Evolutionary conservation across 164 flowering plant species (phyloP), one percentile per base, ranked within the genome.

Genomic region (Santalum album): DNA sequence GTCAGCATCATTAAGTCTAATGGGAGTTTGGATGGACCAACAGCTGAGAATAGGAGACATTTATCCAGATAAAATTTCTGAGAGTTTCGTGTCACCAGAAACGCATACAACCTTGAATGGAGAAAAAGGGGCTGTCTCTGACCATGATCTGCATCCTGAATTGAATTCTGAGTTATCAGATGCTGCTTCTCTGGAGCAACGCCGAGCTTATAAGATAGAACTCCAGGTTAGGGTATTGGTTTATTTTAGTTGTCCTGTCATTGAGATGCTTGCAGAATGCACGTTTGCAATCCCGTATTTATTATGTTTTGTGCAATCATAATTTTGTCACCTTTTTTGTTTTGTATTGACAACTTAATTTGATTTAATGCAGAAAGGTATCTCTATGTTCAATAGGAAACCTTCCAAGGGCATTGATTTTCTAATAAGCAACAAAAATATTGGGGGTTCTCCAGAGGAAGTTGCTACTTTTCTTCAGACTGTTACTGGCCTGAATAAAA

Each of bases 21-120:
- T 90, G 96, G 97, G 96, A 61, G 26, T 62, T 53, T 94, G 97
- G 97, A 90, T 94, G 99, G 92, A 90, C 74, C 95, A 85, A 50
- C 97, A 94, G 58, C 57, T 90, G 59, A 79, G 72, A 55, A 58
- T 78, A 47, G 86, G 67, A 15, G 89, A 87, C 23, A 55, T 57
- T 3, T 56, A 63, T 71, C 60, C 62, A 29, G 61, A 82, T 25
- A 82, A 72, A 62, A 61, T 59, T 54, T 60, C 69, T 57, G 90
- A 90, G 29, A 69, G 46, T 72, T 86, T 78, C 51, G 53, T 51
- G 53, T 67, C 79, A 48, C 20, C 56, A 5, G 99, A 92, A 42
- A 78, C 44, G 61, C 70, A 66, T 46, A 47, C 60, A n/a, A 63
- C 54, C 49, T 44, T 48, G 19, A 75, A 58, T 70, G 83, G 76